Conservation (phyloP, 352 stramenopile species). For the Phytophthora chlamydospora region DNA sequence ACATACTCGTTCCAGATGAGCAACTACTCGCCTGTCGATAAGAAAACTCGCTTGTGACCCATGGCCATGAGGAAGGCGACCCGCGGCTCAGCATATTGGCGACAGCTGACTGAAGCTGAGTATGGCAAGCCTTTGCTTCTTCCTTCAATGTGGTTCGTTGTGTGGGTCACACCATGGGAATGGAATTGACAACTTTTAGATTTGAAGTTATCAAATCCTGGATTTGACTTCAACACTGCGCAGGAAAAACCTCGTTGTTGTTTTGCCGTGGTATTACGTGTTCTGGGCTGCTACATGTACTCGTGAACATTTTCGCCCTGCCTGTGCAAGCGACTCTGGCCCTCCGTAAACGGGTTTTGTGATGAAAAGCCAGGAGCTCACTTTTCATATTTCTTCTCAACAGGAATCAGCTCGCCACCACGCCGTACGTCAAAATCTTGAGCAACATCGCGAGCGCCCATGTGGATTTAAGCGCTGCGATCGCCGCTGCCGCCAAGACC, state of each 20-base stretch:
- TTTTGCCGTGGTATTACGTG: neutral
- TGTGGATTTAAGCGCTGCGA: conserved; percentile 21
- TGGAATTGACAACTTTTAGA: no score
- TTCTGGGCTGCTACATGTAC: conserved; percentile 6
- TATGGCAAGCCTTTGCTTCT: neutral
- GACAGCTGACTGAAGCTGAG: neutral
- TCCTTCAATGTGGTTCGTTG: neutral
- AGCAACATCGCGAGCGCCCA: conserved; percentile 30
- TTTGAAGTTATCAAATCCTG: no score
- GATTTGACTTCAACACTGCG: no score
- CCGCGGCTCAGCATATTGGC: neutral
- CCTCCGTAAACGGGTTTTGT: conserved; percentile 15
- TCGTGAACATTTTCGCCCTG: conserved; percentile 13
- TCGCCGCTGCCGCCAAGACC: conserved; percentile 26
- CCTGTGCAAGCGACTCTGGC: conserved; percentile 9
- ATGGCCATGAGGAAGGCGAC: neutral
- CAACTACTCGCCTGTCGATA: no score
- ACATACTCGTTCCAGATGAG: no score
- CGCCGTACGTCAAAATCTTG: conserved; percentile 37
- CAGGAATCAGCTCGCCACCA: conserved; percentile 1
- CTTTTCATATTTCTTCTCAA: neutral
- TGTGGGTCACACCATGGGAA: no score
- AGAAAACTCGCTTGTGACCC: no score
- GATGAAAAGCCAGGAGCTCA: conserved; percentile 5
- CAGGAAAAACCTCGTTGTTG: no score